These are phyloP conservation scores for Penstemon davidsonii DNA, from an alignment of 257 asterid genomes.

Conservation along the genomic window DNA sequence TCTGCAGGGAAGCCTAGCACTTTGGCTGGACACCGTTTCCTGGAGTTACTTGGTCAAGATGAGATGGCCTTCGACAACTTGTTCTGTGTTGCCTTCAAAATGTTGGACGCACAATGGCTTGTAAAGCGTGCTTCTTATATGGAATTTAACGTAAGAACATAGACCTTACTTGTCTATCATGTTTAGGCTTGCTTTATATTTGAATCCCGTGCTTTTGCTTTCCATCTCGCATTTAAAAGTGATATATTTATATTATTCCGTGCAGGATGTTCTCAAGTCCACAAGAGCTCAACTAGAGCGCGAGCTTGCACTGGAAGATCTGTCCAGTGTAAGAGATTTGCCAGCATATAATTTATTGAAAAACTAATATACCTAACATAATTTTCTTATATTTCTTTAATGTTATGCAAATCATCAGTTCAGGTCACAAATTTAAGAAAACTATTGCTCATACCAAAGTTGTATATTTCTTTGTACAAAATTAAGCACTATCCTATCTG, in stretches of 20 bases:
- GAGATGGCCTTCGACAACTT: slow-evolving; percentile 91
- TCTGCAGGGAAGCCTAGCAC: slow-evolving; percentile 66
- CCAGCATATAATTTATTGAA: slow-evolving; percentile 42
- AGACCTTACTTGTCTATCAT: background rate
- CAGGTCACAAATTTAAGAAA: background rate
- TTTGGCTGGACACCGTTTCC: slow-evolving; percentile 65
- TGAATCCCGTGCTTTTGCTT: background rate
- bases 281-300: slow-evolving; percentile 62
- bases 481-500: background rate
- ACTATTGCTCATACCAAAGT: background rate
- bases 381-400: background rate
- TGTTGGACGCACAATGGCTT: slow-evolving; percentile 95
- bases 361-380: too few species aligned
- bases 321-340: slow-evolving; percentile 44
- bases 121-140: slow-evolving; percentile 87
- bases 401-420: too few species aligned
- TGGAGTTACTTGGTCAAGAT: slow-evolving; percentile 63
- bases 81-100: slow-evolving; percentile 83
- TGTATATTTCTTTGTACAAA: background rate
- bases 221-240: background rate
- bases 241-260: background rate
- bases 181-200: background rate
- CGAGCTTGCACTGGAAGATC: slow-evolving; percentile 56
- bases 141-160: slow-evolving; percentile 76
- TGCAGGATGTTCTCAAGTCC: slow-evolving; percentile 73